Evolutionary conservation across 2,329 filamentous ascomycete species (phyloP), one percentile per base, ranked within the genome.

Genomic region (Xylariaceae sp.): DNA sequence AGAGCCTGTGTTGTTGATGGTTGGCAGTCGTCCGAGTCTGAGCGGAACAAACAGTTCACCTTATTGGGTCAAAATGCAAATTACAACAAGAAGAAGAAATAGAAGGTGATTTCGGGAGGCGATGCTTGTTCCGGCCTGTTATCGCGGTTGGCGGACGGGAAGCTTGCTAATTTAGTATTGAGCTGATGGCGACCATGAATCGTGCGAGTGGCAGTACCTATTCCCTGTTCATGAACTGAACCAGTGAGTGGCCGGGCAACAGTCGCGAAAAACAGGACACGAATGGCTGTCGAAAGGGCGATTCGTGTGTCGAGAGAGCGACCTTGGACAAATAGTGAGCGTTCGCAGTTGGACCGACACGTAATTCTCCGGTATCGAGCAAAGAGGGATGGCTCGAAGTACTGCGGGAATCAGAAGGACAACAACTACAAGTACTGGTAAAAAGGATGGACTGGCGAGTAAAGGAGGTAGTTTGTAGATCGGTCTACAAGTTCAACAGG

Each of bases 131-230:
- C 48, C 2, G 59, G 35, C 35, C 17, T 50, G 11, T 49, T 55
- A 48, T 42, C 17, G 15, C 51, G 53, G 15, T 50, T 39, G 44
- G 30, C 44, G 18, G 48, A 11, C 17, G n/a, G 51, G 39, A 55
- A 39, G 51, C 53, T 55, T 48, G 59, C 30, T 45, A 44, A 49
- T 18, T 51, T 34, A 39, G 34, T 53, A 50, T 55, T 47, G 35
- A 60, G 45, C 23, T 44, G 49, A 35, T 35, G 52, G 45, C 34
- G 49, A 62, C 62, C 59, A 58, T 62, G 53, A 53, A 60, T 62
- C 62, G 61, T 39, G 58, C 44, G 48, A 50, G 45, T 52, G 39
- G 2, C 34, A 42, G 37, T 42, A 13, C 8, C 51, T 55, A 53
- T 51, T 35, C 44, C 8, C 51, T 55, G 51, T 51, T 35, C 44